Conservation (phyloP, 164 flowering plant genomes). For the Liquidambar formosana region DNA sequence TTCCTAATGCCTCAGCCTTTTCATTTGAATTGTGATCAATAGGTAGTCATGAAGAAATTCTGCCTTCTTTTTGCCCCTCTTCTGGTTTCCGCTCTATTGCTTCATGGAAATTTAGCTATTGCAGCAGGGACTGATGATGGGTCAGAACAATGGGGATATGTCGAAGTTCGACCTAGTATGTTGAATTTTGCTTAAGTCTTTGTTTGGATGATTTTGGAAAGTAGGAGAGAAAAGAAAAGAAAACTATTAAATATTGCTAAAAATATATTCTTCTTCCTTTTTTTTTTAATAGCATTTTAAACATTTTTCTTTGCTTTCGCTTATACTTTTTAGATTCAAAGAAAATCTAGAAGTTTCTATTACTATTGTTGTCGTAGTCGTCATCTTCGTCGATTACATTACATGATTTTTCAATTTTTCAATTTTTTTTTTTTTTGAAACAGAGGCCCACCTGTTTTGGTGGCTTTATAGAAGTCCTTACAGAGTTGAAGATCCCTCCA, state of each 20-base stretch:
- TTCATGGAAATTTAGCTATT: constrained; percentile 14
- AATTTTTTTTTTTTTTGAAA: no score
- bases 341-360: no score
- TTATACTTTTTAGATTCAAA: no score
- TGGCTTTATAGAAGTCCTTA: constrained; percentile 59
- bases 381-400: no score
- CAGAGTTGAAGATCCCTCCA: constrained; percentile 38
- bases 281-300: no score
- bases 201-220: no score
- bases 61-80: constrained; percentile 10
- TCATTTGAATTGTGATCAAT: no score
- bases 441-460: constrained; percentile 69
- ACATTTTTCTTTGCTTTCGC: no score
- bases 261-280: no score
- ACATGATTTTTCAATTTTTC: not conserved
- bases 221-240: no score
- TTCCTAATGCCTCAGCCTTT: not conserved
- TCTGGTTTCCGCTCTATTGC: constrained; percentile 14
- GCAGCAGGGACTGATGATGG: constrained; percentile 43
- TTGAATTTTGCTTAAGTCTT: not conserved
- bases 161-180: constrained; percentile 58
- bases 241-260: no score
- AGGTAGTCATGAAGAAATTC: constrained; percentile 22
- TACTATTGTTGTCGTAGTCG: no score
- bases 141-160: constrained; percentile 60